A percentile compares a stretch with the other conserved stretches of the same genome.
Evolutionary conservation across 768 basidiomycete genomes (phyloP).

Genomic region (Leucosporidium yakuticum): DNA sequence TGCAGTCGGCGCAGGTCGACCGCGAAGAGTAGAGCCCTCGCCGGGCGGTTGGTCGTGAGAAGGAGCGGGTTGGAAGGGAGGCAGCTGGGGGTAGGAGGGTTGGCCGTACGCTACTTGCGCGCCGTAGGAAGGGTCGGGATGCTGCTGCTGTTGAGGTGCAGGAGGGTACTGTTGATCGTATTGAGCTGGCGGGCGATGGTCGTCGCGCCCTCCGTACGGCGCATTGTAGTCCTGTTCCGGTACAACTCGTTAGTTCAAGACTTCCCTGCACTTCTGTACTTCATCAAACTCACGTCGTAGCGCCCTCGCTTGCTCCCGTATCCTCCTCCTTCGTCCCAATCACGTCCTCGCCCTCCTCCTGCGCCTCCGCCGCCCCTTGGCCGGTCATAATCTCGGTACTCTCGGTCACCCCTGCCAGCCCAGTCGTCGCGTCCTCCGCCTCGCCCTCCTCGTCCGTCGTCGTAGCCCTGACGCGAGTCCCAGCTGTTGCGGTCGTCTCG

Average conservation of each 20-base stretch:
- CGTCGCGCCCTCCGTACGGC: not conserved
- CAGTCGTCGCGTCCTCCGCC: constrained; percentile 19
- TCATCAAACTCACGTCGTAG: too few relatives aligned
- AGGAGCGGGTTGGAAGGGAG: not conserved
- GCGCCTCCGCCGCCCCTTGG: not conserved
- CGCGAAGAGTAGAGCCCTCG: too few relatives aligned
- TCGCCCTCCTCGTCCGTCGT: constrained; percentile 13
- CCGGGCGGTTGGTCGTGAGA: too few relatives aligned
- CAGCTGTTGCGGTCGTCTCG: not conserved
- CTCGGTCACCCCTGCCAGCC: not conserved
- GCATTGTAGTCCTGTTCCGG: constrained; percentile 10
- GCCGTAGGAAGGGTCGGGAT: not conserved
- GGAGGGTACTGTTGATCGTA: constrained; percentile 9
- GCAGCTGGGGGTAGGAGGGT: not conserved
- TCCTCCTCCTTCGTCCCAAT: too few relatives aligned
- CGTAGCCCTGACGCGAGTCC: not conserved
- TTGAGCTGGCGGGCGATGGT: not conserved
- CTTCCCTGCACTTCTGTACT: too few relatives aligned
- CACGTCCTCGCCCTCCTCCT: too few relatives aligned
- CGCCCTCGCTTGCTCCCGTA: too few relatives aligned
- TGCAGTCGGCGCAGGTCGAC: constrained; percentile 6
- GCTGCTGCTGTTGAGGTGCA: constrained; percentile 11
- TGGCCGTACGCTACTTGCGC: not conserved
- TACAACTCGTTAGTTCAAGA: too few relatives aligned
- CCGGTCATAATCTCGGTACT: not conserved